These are phyloP conservation scores for Testicularia cyperi DNA, from an alignment of 1,284 basidiomycete species.

Conservation along the genomic window DNA sequence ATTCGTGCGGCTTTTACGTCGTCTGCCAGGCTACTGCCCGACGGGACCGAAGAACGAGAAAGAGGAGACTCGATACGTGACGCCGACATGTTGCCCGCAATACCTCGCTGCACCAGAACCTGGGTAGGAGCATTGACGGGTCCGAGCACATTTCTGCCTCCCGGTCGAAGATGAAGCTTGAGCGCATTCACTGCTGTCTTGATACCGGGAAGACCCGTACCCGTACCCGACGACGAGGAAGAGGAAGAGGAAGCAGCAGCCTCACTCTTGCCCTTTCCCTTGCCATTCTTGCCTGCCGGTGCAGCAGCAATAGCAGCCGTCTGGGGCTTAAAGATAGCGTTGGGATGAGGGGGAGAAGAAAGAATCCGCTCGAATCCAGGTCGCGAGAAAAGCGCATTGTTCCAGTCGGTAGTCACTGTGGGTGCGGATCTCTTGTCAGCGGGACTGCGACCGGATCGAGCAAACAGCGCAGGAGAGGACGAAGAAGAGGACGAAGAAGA, in stretches of 20 bases:
- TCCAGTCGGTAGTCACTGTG: slow-evolving; percentile 22
- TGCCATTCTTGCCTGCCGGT: slow-evolving; percentile 10
- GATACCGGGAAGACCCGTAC: slow-evolving; percentile 15
- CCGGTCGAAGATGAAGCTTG: slow-evolving; percentile 26
- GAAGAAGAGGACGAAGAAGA: no score
- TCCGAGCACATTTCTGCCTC: slow-evolving; percentile 24
- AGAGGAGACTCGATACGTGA: no score
- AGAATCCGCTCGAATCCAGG: slow-evolving; percentile 21
- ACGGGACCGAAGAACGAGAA: no score
- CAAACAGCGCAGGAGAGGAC: no score
- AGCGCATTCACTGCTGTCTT: slow-evolving; percentile 28
- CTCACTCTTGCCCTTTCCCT: slow-evolving; percentile 19
- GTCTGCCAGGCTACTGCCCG: no score
- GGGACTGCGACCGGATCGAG: background rate
- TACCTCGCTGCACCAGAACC: background rate
- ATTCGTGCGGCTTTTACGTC: slow-evolving; percentile 21
- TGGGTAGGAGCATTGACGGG: slow-evolving; percentile 12
- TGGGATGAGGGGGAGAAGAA: slow-evolving; percentile 9
- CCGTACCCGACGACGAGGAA: slow-evolving; percentile 4
- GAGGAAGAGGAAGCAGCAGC: slow-evolving; percentile 5
- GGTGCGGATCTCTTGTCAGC: slow-evolving; percentile 15
- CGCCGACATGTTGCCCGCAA: slow-evolving; percentile 8
- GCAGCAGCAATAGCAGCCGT: slow-evolving; percentile 8
- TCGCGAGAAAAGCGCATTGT: slow-evolving; percentile 19
- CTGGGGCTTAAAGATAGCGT: slow-evolving; percentile 11